Conservation (phyloP, 257 asterid genomes). For the Eustoma russellianum region DNA sequence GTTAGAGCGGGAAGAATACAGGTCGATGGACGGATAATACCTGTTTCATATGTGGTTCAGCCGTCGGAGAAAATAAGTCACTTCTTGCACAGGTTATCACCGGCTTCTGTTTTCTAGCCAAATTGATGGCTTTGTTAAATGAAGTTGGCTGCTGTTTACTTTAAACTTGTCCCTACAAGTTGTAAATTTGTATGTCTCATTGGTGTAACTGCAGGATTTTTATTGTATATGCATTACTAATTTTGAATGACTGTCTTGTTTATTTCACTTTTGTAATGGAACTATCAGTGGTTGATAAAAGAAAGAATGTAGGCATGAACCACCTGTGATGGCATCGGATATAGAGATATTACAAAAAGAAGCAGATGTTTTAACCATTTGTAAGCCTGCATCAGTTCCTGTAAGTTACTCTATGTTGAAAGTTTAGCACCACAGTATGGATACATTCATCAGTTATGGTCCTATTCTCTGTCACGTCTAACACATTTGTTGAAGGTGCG, state of each 20-base stretch:
- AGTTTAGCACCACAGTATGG: not conserved
- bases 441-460: no score
- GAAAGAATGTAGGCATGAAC: constrained; percentile 95
- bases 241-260: constrained; percentile 4
- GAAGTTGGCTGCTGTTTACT: not conserved
- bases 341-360: constrained; percentile 67
- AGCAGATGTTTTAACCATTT: constrained; percentile 67
- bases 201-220: no score
- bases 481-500: no score
- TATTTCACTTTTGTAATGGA: constrained; percentile 6
- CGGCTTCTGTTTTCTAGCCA: not conserved
- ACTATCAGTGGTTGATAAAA: constrained; percentile 32
- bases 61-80: constrained; percentile 91
- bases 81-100: constrained; percentile 74
- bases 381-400: constrained; percentile 95
- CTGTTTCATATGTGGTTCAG: constrained; percentile 54
- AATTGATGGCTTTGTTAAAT: not conserved
- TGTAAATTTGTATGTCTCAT: no score
- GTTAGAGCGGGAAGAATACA: constrained; percentile 84
- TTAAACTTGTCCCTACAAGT: no score
- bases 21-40: constrained; percentile 74
- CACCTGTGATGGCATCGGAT: constrained; percentile 84
- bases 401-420: constrained; percentile 45
- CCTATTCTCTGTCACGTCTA: no score
- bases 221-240: no score